Evolutionary conservation across 2,329 filamentous ascomycete genomes (phyloP).

Genomic region (Paracorniculantispora psalliotae): DNA sequence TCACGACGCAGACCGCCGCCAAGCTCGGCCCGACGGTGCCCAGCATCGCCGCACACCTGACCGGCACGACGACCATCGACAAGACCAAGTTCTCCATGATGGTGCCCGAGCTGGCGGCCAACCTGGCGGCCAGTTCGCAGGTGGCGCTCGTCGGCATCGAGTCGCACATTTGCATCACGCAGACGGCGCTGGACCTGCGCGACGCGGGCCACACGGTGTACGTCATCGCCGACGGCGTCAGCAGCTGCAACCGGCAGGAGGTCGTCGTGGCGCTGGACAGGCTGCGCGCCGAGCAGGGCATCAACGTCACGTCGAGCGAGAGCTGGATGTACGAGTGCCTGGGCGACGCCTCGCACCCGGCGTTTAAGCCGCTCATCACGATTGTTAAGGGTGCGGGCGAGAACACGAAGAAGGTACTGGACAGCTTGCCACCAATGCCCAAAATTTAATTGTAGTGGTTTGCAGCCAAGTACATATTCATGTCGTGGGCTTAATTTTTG

Average conservation of each 20-base stretch:
- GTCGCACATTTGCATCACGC: conserved; percentile 88
- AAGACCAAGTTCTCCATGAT: conserved; percentile 92
- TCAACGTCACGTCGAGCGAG: conserved; percentile 79
- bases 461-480: not conserved
- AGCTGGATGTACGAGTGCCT: conserved; percentile 85
- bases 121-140: conserved; percentile 39
- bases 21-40: conserved; percentile 76
- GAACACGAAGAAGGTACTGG: conserved; percentile 65
- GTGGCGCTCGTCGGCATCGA: conserved; percentile 88
- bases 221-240: conserved; percentile 83
- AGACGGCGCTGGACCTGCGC: conserved; percentile 81
- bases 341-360: conserved; percentile 68
- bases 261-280: conserved; percentile 72
- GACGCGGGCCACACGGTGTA: conserved; percentile 74
- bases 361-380: conserved; percentile 68
- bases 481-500: not conserved
- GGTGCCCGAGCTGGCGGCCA: conserved; percentile 57
- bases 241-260: conserved; percentile 79
- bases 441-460: conserved; percentile 42
- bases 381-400: conserved; percentile 73
- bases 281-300: conserved; percentile 65
- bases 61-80: conserved; percentile 61
- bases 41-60: conserved; percentile 57
- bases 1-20: conserved; percentile 77
- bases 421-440: conserved; percentile 54